Base-by-base conservation (phyloP, 305 asterid species). In the Striga hermonthica region DNA sequence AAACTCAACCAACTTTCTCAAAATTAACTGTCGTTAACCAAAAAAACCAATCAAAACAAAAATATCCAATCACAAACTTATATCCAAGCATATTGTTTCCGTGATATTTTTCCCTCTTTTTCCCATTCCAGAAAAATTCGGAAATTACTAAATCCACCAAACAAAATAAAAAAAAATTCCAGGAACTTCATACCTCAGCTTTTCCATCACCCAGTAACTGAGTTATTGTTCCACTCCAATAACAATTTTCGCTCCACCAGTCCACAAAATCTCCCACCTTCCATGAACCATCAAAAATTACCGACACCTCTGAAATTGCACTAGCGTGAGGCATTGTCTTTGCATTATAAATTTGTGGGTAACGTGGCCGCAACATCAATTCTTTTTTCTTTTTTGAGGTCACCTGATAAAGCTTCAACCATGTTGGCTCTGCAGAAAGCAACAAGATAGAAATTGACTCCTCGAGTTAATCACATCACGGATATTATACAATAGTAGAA, bases 191-290 rank as follows among this genome's bases (percentile, higher is more conserved):
- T 91, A 92, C 98, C 96, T 62, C 38, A 65, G 87, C 96, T 76
- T 77, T 66, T 70, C 64, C 78, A 61, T 75, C 47, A 41, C 77
- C 81, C 65, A 86, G 61, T 65, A 89, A 60, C 68, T 76, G 59
- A 54, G 71, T 77, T 56, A 92, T 71, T 36, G 38, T 79, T 44
- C 91, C 98, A 43, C 86, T 76, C 98, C 98, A 92, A 74, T 62
- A 77, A 80, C 90, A 87, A 57, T 39, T 77, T 61, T 54, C 60
- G 8, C 43, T 43, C 70, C 66, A 75, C 96, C 91, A 80, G 69
- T 87, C 98, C 73, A 92, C 93, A 64, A 80, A 54, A 76, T 89
- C 89, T 36, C 95, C 97, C 67, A 79, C 84, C 73, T 76, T 76
- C 97, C 95, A 89, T 16, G 38, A 28, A 72, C 78, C 76, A 47